Evolutionary conservation across 306 rosid genomes (phyloP), one percentile per base, ranked within the genome.

Genomic region (Gleditsia sinensis): DNA sequence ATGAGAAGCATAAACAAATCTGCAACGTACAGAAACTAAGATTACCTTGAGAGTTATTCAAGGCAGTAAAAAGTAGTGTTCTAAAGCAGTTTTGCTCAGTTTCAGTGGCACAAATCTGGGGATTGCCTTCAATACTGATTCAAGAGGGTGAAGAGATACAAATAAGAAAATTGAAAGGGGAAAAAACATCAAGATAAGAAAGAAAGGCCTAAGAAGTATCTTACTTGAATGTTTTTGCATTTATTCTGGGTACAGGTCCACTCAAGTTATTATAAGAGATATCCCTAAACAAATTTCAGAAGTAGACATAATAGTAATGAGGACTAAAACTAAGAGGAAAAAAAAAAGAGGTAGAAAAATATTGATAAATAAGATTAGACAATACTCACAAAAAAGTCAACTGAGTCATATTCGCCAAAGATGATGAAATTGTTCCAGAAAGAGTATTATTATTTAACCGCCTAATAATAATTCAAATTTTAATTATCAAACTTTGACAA

Each of bases 151-250:
- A 77, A 83, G 57, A 71, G 61, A 51, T 17, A 67, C 14, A 64
- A 51, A 25, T 33, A 2, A 32, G 11, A 51, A 13, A 71, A 21
- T n/a, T n/a, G 7, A 53, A 67, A 33, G 20, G 50, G 53, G 51
- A 66, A 24, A 34, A 69, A 62, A 50, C 1, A n/a, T 49, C 4
- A 6, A 53, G 43, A 4, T 30, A 16, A 42, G 7, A 24, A 27
- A 67, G 36, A 19, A 17, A 39, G 42, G 54, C 21, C 54, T 8
- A 19, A 75, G 58, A 30, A 73, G 34, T 9, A 75, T 21, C 96
- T 86, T 82, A 95, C 99, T 82, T 90, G 89, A 86, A 92, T 77
- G 98, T 86, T 81, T 86, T 95, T 36, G 90, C 88, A 56, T 85
- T 77, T 58, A 88, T 77, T 69, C 17, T 78, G 36, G 99, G 99